A percentile compares a stretch with the other conserved stretches of the same genome.
Conservation (phyloP, 805 yeast species). For the Cyberlindnera nakhonratchasimensis region DNA sequence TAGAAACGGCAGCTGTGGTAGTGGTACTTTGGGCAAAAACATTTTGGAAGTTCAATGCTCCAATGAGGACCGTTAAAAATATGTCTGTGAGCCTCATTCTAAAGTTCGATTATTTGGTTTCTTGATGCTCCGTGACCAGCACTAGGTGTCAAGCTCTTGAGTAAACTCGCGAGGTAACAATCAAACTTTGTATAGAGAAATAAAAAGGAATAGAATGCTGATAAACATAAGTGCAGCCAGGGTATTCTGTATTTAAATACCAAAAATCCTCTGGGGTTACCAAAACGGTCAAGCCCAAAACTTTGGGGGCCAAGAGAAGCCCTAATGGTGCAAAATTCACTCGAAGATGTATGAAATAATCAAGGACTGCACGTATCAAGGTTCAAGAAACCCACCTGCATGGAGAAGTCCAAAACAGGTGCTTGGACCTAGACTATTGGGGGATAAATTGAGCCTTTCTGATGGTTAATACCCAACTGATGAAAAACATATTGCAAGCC, state of each 20-base stretch:
- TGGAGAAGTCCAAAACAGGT: too few relatives aligned
- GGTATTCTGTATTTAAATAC: background rate
- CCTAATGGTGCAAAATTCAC: too few relatives aligned
- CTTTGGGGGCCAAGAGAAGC: too few relatives aligned
- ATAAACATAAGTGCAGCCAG: background rate
- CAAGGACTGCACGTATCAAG: too few relatives aligned
- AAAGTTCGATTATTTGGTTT: background rate
- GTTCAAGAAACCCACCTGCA: too few relatives aligned
- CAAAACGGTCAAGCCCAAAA: too few relatives aligned
- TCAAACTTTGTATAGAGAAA: background rate
- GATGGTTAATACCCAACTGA: too few relatives aligned
- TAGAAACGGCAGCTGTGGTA: background rate
- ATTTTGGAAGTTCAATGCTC: conserved; percentile 1
- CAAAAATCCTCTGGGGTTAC: too few relatives aligned
- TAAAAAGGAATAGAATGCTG: background rate
- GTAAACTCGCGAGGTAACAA: background rate
- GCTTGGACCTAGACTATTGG: too few relatives aligned
- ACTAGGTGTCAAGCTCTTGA: background rate
- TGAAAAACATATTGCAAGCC: too few relatives aligned
- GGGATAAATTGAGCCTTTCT: too few relatives aligned
- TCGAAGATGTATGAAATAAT: too few relatives aligned
- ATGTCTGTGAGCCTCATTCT: conserved; percentile 7
- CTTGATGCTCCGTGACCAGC: conserved; percentile 4
- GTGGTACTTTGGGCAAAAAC: conserved; percentile 1
- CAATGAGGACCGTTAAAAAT: conserved; percentile 1